Conservation (phyloP, 164 flowering plant species). For the grape (Vitis vinifera) region ASM3070453v1 NC_081818.1:22311001-22311500, state of each 20-base stretch:
- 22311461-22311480: slow-evolving; percentile 22
- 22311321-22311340: slow-evolving; percentile 22
- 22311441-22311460: slow-evolving; percentile 22
- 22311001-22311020: slow-evolving; percentile 23
- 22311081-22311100: slow-evolving; percentile 18
- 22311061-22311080: slow-evolving; percentile 22
- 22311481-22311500: slow-evolving; percentile 19
- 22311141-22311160: slow-evolving; percentile 11
- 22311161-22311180: slow-evolving; percentile 22
- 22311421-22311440: slow-evolving; percentile 4
- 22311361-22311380: slow-evolving; percentile 18
- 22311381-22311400: slow-evolving; percentile 15
- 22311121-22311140: slow-evolving; percentile 10
- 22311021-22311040: slow-evolving; percentile 26
- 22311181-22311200: slow-evolving; percentile 20
- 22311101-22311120: slow-evolving; percentile 19
- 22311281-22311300: slow-evolving; percentile 14
- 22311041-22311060: slow-evolving; percentile 21
- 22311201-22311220: slow-evolving; percentile 19
- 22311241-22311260: slow-evolving; percentile 25
- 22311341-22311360: slow-evolving; percentile 7
- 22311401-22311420: slow-evolving; percentile 11
- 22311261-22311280: slow-evolving; percentile 25
- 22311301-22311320: slow-evolving; percentile 21
- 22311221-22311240: slow-evolving; percentile 17